Base-by-base conservation (phyloP, 495 filamentous ascomycete species). In the Penicillium waksmanii region DNA sequence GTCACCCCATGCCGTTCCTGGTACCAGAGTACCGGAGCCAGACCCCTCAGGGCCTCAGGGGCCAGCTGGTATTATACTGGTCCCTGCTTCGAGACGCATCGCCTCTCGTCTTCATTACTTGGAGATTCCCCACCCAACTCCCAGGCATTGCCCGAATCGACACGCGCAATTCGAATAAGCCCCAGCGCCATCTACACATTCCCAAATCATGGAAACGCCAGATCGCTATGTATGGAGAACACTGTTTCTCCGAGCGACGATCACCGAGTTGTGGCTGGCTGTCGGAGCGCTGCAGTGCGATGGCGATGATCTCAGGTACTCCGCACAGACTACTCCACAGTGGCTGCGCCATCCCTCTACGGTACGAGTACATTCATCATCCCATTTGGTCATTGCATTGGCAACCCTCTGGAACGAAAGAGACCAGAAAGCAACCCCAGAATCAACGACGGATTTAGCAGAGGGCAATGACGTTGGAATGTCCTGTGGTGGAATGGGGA, bases 321-420 rank as follows among this genome's bases (percentile, higher is more conserved):
- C 58, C 59, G 53, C 61, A 59, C 53, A 36, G 11, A 4, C 17
- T 57, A 51, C 63, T 59, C 63, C 63, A 65, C 63, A 44, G 13
- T 34, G 42, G 40, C 56, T 65, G 59, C 59, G 59, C 53, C 54
- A 54, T 61, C 54, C 31, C 44, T 23, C 38, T 55, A 51, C 47
- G 35, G 50, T 55, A 53, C 50, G 65, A 59, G 51, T 62, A 64
- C 68, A 66, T 66, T 64, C 67, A 63, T 58, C 59, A 60, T 63
- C 65, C 58, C 60, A 36, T 58, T 40, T 15, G 27, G 27, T 31
- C 27, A 31, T 31, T 6, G 3, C 3, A 31, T 31, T 31, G 27
- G 27, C 27, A 9, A 31, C 27, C 27, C 54, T 49, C 33, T 31
- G 25, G 43, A 15, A 15, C 38, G 46, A 3, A 25, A 27, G 18